phyloP scores from a whole-genome alignment of 306 rosid genomes.

The Trifolium subterraneum region DNA sequence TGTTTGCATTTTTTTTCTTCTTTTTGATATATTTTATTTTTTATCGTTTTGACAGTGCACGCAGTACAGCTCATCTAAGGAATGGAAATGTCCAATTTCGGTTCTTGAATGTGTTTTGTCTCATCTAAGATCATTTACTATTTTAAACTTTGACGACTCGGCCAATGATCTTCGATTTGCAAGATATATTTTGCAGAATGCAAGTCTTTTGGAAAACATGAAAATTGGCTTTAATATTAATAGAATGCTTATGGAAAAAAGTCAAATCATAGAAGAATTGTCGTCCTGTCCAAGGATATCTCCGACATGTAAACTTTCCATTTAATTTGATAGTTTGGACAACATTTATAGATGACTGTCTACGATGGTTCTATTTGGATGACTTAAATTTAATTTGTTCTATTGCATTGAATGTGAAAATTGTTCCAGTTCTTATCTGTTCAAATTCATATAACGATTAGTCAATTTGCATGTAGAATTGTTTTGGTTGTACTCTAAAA shows the following conservation, averaged over 20 bases:
- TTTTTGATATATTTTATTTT: too few relatives aligned
- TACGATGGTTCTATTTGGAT: too few relatives aligned
- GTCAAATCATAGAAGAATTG: not conserved
- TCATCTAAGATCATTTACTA: not conserved
- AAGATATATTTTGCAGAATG: not conserved
- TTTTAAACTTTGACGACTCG: not conserved
- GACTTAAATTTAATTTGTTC: too few relatives aligned
- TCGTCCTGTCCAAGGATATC: not conserved
- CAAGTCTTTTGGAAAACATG: not conserved
- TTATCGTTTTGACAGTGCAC: not conserved
- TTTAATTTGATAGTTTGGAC: too few relatives aligned
- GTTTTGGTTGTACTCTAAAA: too few relatives aligned
- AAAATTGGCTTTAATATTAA: not conserved
- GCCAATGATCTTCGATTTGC: not conserved
- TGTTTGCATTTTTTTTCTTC: too few relatives aligned
- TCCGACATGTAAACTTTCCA: not conserved
- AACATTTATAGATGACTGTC: too few relatives aligned
- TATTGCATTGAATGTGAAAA: too few relatives aligned
- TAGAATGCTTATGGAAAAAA: not conserved
- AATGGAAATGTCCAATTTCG: not conserved
- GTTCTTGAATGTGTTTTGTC: not conserved
- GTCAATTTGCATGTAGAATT: too few relatives aligned
- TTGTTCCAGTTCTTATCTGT: too few relatives aligned
- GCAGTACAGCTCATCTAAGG: rapidly evolving
- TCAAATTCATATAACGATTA: too few relatives aligned